Conservation (phyloP, 2,329 filamentous ascomycete species). For the Penicillium aurantiogriseum region DNA sequence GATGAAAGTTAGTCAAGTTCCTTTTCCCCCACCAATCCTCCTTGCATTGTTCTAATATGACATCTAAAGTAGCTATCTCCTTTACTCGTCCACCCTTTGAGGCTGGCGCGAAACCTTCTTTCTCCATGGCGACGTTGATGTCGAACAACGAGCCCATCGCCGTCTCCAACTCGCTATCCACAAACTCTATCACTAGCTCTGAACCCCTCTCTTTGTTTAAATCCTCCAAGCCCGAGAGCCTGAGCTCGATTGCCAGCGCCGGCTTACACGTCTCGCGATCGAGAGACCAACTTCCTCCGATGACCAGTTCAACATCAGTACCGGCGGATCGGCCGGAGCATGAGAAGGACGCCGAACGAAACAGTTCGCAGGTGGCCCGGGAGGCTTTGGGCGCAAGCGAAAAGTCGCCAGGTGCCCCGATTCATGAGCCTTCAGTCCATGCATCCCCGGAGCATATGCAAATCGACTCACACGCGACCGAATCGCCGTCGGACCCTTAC, state of each 20-base stretch:
- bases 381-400: constrained; percentile 42
- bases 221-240: constrained; percentile 36
- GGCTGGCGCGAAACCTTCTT: constrained; percentile 32
- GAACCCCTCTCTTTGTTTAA: constrained; percentile 38
- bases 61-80: constrained; percentile 32
- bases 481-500: constrained; percentile 42
- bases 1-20: constrained; percentile 22
- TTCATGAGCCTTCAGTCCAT: constrained; percentile 49
- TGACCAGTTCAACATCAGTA: constrained; percentile 55
- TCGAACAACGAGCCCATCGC: constrained; percentile 42
- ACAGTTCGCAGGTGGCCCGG: constrained; percentile 42
- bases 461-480: constrained; percentile 52
- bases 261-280: constrained; percentile 44
- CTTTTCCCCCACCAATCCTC: constrained; percentile 2
- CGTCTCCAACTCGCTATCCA: constrained; percentile 38
- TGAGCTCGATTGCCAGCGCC: constrained; percentile 44
- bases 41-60: constrained; percentile 35
- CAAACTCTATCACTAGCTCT: constrained; percentile 31
- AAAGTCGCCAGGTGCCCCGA: constrained; percentile 36
- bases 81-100: constrained; percentile 32
- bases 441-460: constrained; percentile 48
- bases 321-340: constrained; percentile 33
- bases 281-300: constrained; percentile 38
- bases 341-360: constrained; percentile 35
- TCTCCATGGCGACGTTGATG: constrained; percentile 47